A percentile compares a stretch with the other conserved stretches of the same genome.
Evolutionary conservation across 805 yeast genomes (phyloP).

Genomic region (Kodamaea kaohsiungensis): DNA sequence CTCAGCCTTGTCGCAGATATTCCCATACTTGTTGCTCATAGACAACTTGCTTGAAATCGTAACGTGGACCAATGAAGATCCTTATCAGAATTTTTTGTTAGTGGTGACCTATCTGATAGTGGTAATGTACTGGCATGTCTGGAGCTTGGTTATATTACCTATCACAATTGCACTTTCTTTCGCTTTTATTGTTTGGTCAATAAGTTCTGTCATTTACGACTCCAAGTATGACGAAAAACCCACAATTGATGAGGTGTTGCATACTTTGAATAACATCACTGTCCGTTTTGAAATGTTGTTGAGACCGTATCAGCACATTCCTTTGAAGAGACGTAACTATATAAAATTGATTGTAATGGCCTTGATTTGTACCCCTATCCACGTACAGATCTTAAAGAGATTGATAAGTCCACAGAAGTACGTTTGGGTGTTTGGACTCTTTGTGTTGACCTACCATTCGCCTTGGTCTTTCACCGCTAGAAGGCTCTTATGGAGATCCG

Average conservation of each 20-base stretch:
- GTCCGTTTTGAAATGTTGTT: conserved; percentile 42
- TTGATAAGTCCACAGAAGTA: conserved; percentile 34
- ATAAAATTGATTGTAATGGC: conserved; percentile 32
- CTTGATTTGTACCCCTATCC: conserved; percentile 44
- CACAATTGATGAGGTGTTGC: conserved; percentile 53
- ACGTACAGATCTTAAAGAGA: conserved; percentile 35
- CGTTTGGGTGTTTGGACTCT: conserved; percentile 38
- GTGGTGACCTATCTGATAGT: conserved; percentile 39
- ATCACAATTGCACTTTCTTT: conserved; percentile 34
- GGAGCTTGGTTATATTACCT: conserved; percentile 42
- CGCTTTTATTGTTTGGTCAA: conserved; percentile 46
- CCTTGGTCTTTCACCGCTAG: conserved; percentile 49
- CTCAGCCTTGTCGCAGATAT: conserved; percentile 46
- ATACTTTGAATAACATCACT: conserved; percentile 47
- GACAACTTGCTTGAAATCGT: conserved; percentile 46
- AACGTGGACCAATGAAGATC: conserved; percentile 58
- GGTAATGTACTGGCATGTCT: conserved; percentile 44
- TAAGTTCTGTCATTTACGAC: conserved; percentile 43
- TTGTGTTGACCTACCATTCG: conserved; percentile 45
- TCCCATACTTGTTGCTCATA: conserved; percentile 47
- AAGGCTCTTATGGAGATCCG: conserved; percentile 52
- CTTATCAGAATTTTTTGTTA: conserved; percentile 46
- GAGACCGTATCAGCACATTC: conserved; percentile 38
- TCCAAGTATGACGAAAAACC: conserved; percentile 47
- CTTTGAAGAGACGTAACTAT: conserved; percentile 26